Base-by-base conservation (phyloP, 352 stramenopile species). In the Globisporangium splendens region DNA sequence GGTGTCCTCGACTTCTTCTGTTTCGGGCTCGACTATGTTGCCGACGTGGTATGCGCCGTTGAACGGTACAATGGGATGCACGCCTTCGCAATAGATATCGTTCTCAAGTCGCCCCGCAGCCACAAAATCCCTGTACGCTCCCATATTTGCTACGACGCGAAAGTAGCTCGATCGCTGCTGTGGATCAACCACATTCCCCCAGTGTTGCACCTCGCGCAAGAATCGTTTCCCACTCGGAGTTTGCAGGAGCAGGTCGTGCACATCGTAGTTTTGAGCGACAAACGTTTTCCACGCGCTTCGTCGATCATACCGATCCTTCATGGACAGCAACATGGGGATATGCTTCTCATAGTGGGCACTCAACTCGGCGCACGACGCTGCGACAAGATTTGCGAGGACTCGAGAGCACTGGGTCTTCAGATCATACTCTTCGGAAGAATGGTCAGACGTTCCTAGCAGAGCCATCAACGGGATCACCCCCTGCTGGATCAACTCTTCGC, bases 161-260 rank as follows among this genome's bases (percentile, higher is more conserved):
- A 73, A 95, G 57, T 82, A 86, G 50, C 84, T 87, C 4, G 85
- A 95, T 42, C 86, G 74, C 41, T 86, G 61, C 65, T 89, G 83
- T n/a, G 80, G 80, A 59, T 92, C 83, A 18, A 74, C 47, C 15
- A 46, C 70, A 6, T 78, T 47, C 10, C 46, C 24, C 79, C 79
- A 94, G 8, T 55, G 63, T 11, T 56, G 22, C 8, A 91, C 59
- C 20, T 69, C 63, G 14, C 59, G 50, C 22, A 82, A 50, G 31
- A 92, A 77, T 14, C 56, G 59, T 18, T 73, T 72, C 3, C 82
- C 84, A 12, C 73, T 77, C 0, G 46, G 33, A 0, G 77, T 86
- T 51, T 79, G 63, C 44, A 66, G 44, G 20, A 93, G 59, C 54
- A 86, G 48, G 22, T 71, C 59, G 11, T 78, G 66, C 1, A 93